phyloP scores from a whole-genome alignment of 176 grass and related monocot species.

The Oryza rufipogon region DNA sequence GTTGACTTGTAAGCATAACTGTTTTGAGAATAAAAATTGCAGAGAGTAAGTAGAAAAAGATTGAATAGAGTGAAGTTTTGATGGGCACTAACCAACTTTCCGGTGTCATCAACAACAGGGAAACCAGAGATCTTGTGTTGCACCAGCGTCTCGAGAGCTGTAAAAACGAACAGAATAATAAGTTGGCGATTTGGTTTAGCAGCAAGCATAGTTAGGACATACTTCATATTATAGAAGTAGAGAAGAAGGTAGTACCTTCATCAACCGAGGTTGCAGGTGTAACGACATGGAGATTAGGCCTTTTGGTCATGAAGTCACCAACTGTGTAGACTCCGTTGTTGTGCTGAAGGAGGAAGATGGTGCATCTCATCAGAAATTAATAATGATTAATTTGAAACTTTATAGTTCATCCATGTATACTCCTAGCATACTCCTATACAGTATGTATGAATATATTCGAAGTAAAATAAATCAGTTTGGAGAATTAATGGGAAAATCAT shows the following conservation, averaged over 20 bases:
- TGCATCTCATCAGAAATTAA: not conserved
- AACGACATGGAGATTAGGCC: constrained; percentile 66
- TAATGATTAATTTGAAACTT: not conserved
- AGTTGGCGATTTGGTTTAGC: constrained; percentile 7
- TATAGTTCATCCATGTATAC: not conserved
- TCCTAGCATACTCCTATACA: no score
- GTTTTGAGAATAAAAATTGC: not conserved
- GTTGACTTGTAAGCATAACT: not conserved
- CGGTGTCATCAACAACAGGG: constrained; percentile 82
- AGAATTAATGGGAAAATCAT: not conserved
- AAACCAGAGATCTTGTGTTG: constrained; percentile 78
- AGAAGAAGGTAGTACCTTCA: constrained; percentile 53
- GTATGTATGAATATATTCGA: no score
- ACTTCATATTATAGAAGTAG: no score
- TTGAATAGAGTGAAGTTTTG: not conserved
- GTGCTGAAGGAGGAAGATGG: constrained; percentile 43
- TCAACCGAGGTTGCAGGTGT: constrained; percentile 62
- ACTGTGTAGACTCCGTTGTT: constrained; percentile 73
- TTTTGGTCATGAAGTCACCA: constrained; percentile 88
- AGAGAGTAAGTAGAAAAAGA: not conserved
- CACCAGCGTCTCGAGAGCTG: constrained; percentile 81
- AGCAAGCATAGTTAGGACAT: not conserved
- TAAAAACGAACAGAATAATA: not conserved
- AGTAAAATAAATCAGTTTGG: no score
- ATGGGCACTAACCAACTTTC: constrained; percentile 64